phyloP scores from a whole-genome alignment of 108 stramenopile species.

The Nitzschia sp. region DNA sequence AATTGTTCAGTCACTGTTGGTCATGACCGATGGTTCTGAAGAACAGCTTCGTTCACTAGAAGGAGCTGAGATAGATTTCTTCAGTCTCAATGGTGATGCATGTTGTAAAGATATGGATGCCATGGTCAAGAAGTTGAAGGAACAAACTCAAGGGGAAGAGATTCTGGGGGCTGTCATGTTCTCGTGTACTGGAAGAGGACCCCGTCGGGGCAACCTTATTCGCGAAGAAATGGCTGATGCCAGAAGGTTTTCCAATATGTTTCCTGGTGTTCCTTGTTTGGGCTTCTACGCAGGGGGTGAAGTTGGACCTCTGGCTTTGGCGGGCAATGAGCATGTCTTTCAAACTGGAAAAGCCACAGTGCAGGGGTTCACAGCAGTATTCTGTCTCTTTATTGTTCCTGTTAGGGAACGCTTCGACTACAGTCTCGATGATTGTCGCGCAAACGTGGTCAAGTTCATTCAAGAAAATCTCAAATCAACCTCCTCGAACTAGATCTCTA shows the following conservation, averaged over 20 bases:
- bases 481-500: no score
- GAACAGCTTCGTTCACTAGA: slow-evolving; percentile 20
- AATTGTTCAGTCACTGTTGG: slow-evolving; percentile 4
- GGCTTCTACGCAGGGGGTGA: slow-evolving; percentile 67
- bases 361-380: slow-evolving; percentile 54
- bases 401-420: slow-evolving; percentile 11
- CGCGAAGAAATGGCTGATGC: slow-evolving; percentile 55
- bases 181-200: slow-evolving; percentile 54
- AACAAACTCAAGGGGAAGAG: slow-evolving; percentile 34
- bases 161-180: slow-evolving; percentile 57
- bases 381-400: slow-evolving; percentile 24
- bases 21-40: slow-evolving; percentile 36
- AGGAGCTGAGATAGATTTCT: slow-evolving; percentile 53
- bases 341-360: slow-evolving; percentile 39
- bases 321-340: slow-evolving; percentile 46
- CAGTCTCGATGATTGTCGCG: slow-evolving; percentile 30
- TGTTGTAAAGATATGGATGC: slow-evolving; percentile 49
- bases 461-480: not conserved
- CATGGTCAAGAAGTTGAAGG: slow-evolving; percentile 31
- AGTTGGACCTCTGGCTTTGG: slow-evolving; percentile 55
- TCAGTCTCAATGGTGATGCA: slow-evolving; percentile 42
- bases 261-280: slow-evolving; percentile 48
- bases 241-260: slow-evolving; percentile 34
- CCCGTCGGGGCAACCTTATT: slow-evolving; percentile 20
- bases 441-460: not conserved